Conservation (phyloP, 129 eudicot species). For the Helianthus tuberosus region DNA sequence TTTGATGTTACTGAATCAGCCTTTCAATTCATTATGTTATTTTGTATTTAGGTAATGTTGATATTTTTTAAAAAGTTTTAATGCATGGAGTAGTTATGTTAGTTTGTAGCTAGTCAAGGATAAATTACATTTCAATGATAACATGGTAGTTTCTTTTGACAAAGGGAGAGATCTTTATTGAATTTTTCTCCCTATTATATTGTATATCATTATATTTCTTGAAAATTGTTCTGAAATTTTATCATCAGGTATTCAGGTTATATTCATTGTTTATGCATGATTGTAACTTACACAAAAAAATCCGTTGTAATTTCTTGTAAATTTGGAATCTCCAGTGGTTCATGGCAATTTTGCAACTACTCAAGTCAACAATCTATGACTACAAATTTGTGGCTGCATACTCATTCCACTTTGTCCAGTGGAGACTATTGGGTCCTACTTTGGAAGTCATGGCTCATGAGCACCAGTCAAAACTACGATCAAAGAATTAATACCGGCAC, state of each 20-base stretch:
- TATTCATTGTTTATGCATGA: neutral
- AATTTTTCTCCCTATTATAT: too few relatives aligned
- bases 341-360: constrained; percentile 4
- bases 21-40: constrained; percentile 1
- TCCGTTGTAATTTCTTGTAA: neutral
- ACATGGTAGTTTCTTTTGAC: constrained; percentile 1
- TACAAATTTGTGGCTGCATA: constrained; percentile 28
- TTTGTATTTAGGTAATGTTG: neutral
- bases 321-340: constrained; percentile 2
- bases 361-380: constrained; percentile 30
- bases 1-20: constrained; percentile 1
- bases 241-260: constrained; percentile 12
- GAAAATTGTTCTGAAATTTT: neutral
- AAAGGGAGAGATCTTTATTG: constrained; percentile 1
- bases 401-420: constrained; percentile 32
- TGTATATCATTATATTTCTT: neutral
- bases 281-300: neutral
- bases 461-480: constrained; percentile 18
- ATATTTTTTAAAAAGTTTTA: neutral
- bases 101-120: too few relatives aligned
- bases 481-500: constrained; percentile 9
- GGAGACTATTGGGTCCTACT: constrained; percentile 32
- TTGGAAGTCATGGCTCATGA: constrained; percentile 16
- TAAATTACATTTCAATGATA: neutral
- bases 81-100: neutral